Conservation (phyloP, 2,329 filamentous ascomycete genomes). For the Pseudocercospora cruenta region DNA sequence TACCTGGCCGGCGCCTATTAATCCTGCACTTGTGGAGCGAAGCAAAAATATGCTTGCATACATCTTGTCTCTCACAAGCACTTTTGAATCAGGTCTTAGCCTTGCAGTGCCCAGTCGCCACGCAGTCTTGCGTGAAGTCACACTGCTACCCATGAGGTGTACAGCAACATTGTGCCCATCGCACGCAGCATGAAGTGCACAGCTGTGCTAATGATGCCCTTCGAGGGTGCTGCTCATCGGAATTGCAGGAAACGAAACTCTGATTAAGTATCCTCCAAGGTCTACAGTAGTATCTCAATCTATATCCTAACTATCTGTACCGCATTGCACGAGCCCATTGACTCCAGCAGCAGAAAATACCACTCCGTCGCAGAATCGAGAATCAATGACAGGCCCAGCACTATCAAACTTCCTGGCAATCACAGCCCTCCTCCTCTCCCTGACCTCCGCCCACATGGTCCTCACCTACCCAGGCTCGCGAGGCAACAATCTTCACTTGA, state of each 20-base stretch:
- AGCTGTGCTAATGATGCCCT: background rate
- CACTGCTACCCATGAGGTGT: background rate
- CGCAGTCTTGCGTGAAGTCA: background rate
- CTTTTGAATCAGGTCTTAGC: background rate
- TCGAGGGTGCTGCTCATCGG: background rate
- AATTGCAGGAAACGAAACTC: background rate
- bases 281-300: background rate
- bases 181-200: background rate
- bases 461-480: background rate
- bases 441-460: background rate
- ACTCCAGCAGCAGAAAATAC: background rate
- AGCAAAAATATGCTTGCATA: background rate
- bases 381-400: background rate
- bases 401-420: background rate
- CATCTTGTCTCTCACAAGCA: background rate
- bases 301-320: background rate
- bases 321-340: background rate
- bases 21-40: background rate
- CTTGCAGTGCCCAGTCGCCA: background rate
- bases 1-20: background rate
- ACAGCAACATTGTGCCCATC: background rate
- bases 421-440: background rate
- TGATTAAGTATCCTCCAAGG: background rate
- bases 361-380: background rate
- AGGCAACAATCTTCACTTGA: background rate